Evolutionary conservation across 140 eudicot species (phyloP), one percentile per base, ranked within the genome.

Genomic region (Oenanthe javanica): DNA sequence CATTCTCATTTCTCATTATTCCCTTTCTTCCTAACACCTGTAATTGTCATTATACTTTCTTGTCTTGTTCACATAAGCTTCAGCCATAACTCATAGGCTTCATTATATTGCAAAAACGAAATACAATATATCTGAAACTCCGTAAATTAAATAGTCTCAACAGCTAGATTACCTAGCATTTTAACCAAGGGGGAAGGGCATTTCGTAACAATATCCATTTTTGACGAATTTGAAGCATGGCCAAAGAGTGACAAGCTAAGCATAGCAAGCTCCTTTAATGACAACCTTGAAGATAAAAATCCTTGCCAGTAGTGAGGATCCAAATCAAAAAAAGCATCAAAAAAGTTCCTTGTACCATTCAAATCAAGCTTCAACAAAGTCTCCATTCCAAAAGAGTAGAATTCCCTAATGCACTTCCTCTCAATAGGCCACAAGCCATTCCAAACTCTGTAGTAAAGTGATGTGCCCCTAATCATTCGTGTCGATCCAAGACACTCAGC

Each of bases 221-320:
- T 90, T 3, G 92, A 81, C 10, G 85, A 75, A 78, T 64, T 84
- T 51, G 97, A 90, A 54, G 89, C 89, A 76, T 86, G 89, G 76
- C 89, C 93, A 86, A 92, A 92, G 5, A 90, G 80, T 55, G 87
- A 84, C 72, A 92, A 55, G 52, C 93, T 80, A 40, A 92, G 77
- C 91, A 81, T 82, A n/a, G 88, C 86, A 82, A 92, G 96, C 83
- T 92, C 96, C 52, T 10, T 27, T 10, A 86, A 61, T 49, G 93
- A 92, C 87, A 92, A 86, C 77, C 92, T 86, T 38, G 96, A 93
- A 6, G 97, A 93, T 83, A 93, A 82, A 64, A 90, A 93, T 16
- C 97, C 97, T 14, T 93, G 91, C 97, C 97, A 93, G 59, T 86
- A 89, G 66, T 86, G 82, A 42, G 97, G 96, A 79, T 89, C 86